Evolutionary conservation across 768 basidiomycete genomes (phyloP).

Genomic region (Flagelloscypha sp.): DNA sequence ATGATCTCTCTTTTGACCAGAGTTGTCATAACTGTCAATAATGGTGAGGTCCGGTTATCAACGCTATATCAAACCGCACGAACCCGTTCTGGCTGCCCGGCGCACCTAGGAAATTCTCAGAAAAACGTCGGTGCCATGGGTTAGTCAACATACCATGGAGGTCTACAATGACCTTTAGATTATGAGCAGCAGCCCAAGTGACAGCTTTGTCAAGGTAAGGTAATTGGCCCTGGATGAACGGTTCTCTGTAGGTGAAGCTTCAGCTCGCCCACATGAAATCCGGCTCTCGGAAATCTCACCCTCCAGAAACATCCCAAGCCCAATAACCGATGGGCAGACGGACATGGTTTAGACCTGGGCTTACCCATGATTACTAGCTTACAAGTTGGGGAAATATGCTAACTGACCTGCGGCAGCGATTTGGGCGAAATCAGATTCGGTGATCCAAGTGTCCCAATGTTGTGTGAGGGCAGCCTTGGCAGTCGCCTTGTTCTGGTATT

Average conservation of each 20-base stretch:
- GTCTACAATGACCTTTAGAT: conserved; percentile 78
- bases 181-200: conserved; percentile 58
- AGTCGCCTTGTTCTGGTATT: conserved; percentile 42
- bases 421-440: conserved; percentile 65
- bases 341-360: conserved; percentile 71
- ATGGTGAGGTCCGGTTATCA: conserved; percentile 5
- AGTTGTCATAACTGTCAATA: conserved; percentile 64
- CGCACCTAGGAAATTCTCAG: conserved; percentile 40
- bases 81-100: conserved; percentile 84
- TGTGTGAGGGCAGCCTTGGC: conserved; percentile 45
- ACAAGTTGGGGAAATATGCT: conserved; percentile 13
- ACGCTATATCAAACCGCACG: conserved; percentile 10
- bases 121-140: not conserved
- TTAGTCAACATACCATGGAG: conserved; percentile 53
- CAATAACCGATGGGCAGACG: conserved; percentile 85
- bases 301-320: conserved; percentile 81
- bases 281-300: too few species aligned
- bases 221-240: conserved; percentile 70
- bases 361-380: too few species aligned
- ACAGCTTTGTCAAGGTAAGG: conserved; percentile 62
- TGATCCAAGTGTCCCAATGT: conserved; percentile 84
- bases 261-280: too few species aligned
- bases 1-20: conserved; percentile 51
- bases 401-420: conserved; percentile 77
- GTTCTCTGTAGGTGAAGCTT: conserved; percentile 68